These are phyloP conservation scores for Kernera saxatilis DNA, from an alignment of 345 rosid genomes.

Conservation along the genomic window DNA sequence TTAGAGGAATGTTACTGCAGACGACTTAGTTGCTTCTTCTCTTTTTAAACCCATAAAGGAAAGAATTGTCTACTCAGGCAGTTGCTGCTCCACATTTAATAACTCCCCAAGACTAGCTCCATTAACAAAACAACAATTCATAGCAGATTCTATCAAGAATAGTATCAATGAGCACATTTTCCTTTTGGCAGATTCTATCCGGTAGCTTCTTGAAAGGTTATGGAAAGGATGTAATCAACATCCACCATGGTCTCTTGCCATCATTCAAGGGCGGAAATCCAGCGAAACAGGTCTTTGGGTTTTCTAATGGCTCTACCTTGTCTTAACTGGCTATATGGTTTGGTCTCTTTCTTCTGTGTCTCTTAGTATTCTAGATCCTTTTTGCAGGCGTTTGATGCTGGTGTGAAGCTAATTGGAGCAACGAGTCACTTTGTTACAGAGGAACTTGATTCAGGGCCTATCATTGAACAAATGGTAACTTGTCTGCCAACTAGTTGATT, in stretches of 20 bases:
- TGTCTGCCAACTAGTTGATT: background rate
- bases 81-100: too few species aligned
- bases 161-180: background rate
- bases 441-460: conserved; percentile 92
- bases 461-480: conserved; percentile 89
- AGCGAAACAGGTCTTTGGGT: conserved; percentile 56
- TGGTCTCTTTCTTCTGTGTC: background rate
- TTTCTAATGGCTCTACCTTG: background rate
- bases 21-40: too few species aligned
- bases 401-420: conserved; percentile 92
- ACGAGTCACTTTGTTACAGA: conserved; percentile 92
- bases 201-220: conserved; percentile 57
- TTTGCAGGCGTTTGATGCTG: conserved; percentile 90
- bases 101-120: too few species aligned
- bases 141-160: background rate
- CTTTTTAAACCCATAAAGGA: background rate
- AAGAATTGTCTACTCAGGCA: background rate
- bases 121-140: too few species aligned
- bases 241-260: conserved; percentile 97
- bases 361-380: conserved; percentile 34
- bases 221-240: conserved; percentile 88
- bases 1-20: too few species aligned
- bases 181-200: conserved; percentile 56
- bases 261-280: conserved; percentile 85
- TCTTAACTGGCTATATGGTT: too few species aligned